Evolutionary conservation across 257 asterid species (phyloP).

Genomic region (Solanum okadae): DNA sequence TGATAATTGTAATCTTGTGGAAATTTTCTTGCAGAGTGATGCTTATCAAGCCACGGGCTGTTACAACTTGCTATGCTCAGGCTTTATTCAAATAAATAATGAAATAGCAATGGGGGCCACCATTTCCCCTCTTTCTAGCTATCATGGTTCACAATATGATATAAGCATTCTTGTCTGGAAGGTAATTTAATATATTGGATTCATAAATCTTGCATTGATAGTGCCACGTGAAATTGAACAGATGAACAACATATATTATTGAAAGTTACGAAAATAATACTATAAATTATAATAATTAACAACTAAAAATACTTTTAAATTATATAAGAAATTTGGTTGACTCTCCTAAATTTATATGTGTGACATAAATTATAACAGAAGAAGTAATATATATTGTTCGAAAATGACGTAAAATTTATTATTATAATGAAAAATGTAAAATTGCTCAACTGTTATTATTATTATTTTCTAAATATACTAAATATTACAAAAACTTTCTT

Average conservation of each 20-base stretch:
- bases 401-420: too few species aligned
- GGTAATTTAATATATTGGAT: slow-evolving; percentile 24
- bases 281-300: too few species aligned
- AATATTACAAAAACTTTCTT: not conserved
- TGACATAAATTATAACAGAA: too few species aligned
- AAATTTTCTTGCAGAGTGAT: slow-evolving; percentile 46
- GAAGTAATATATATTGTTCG: too few species aligned
- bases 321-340: too few species aligned
- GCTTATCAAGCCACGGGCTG: slow-evolving; percentile 83
- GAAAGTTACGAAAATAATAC: too few species aligned
- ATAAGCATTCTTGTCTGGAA: slow-evolving; percentile 76
- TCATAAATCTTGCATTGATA: not conserved
- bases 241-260: too few species aligned
- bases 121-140: slow-evolving; percentile 60
- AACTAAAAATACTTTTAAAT: too few species aligned
- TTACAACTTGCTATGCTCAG: slow-evolving; percentile 70
- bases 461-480: not conserved
- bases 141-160: slow-evolving; percentile 54
- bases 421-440: too few species aligned
- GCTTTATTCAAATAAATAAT: slow-evolving; percentile 67
- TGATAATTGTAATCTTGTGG: slow-evolving; percentile 6
- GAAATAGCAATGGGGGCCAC: slow-evolving; percentile 74
- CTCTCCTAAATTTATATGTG: too few species aligned
- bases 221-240: too few species aligned
- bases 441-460: not conserved